phyloP scores from a whole-genome alignment of 257 asterid genomes.

The Jacaranda mimosifolia region DNA sequence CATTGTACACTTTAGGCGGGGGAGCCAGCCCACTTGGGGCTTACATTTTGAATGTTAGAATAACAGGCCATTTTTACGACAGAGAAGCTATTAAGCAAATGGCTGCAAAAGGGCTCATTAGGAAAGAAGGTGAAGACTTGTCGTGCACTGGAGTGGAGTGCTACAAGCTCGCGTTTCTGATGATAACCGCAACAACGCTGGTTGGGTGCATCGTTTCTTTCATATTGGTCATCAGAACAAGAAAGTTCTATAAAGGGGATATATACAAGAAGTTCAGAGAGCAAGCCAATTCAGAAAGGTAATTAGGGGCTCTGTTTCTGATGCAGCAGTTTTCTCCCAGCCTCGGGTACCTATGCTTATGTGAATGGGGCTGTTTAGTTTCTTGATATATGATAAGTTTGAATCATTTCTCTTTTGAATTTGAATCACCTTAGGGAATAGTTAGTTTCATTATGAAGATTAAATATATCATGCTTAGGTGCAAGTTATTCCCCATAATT shows the following conservation, averaged over 20 bases:
- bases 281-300: constrained; percentile 7
- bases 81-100: constrained; percentile 55
- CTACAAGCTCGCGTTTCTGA: constrained; percentile 56
- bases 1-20: constrained; percentile 56
- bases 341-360: no score
- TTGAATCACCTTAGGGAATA: no score
- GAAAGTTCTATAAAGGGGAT: constrained; percentile 62
- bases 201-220: constrained; percentile 53
- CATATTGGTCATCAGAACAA: constrained; percentile 55
- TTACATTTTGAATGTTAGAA: constrained; percentile 55
- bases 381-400: not conserved
- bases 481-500: no score
- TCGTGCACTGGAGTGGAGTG: constrained; percentile 62
- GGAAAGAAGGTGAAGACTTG: constrained; percentile 55
- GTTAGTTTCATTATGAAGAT: no score
- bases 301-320: constrained; percentile 28
- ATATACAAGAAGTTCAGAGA: constrained; percentile 67
- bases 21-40: constrained; percentile 72
- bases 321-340: not conserved
- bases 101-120: constrained; percentile 39
- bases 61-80: constrained; percentile 56
- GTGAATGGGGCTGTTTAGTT: not conserved
- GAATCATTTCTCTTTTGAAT: not conserved
- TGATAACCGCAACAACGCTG: constrained; percentile 55
- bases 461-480: no score